Evolutionary conservation across 768 basidiomycete species (phyloP).

Genomic region (Tricholoma flavovirens): DNA sequence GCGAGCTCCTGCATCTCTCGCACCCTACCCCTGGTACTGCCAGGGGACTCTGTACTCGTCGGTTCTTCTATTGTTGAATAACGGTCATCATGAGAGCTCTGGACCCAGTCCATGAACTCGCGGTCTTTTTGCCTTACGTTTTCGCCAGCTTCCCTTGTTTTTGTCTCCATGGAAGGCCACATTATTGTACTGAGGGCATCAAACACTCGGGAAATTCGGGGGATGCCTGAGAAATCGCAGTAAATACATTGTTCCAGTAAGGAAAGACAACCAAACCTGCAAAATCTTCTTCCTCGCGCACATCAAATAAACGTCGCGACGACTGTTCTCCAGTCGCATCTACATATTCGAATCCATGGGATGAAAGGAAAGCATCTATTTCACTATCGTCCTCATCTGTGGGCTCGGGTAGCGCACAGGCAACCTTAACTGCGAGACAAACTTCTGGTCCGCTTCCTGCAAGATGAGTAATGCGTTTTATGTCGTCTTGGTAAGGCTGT

Average conservation of each 20-base stretch:
- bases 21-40: conserved; percentile 30
- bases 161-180: conserved; percentile 75
- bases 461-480: conserved; percentile 45
- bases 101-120: conserved; percentile 37
- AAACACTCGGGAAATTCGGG: conserved; percentile 57
- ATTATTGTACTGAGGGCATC: conserved; percentile 83
- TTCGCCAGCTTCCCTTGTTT: conserved; percentile 13
- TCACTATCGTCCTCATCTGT: conserved; percentile 42
- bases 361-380: conserved; percentile 61
- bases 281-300: conserved; percentile 13
- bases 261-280: neutral
- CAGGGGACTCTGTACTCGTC: conserved; percentile 17
- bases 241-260: neutral
- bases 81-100: conserved; percentile 32
- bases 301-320: neutral
- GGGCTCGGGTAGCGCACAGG: conserved; percentile 10
- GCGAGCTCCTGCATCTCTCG: conserved; percentile 55
- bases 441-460: conserved; percentile 62
- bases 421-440: conserved; percentile 57
- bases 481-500: conserved; percentile 56
- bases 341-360: conserved; percentile 73
- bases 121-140: conserved; percentile 22
- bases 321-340: conserved; percentile 37
- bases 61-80: conserved; percentile 20
- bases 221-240: conserved; percentile 32